These are phyloP conservation scores for Trypanosoma congolense DNA, from an alignment of 208 protist species.

Conservation along the genomic window DNA sequence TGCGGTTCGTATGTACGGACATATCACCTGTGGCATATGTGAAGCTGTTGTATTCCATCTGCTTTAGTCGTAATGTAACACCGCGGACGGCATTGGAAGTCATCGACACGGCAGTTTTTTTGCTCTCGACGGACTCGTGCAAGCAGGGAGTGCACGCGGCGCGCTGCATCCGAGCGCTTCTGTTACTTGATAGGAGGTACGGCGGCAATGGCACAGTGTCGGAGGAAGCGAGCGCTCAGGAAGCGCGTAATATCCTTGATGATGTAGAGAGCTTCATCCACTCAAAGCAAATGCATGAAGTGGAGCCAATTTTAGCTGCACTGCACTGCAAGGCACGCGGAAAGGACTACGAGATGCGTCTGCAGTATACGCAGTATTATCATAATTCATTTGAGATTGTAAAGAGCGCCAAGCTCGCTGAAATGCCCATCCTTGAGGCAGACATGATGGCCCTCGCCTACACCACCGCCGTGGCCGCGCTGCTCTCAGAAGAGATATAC, in stretches of 20 bases:
- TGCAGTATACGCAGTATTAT: slow-evolving; percentile 80
- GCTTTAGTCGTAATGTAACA: slow-evolving; percentile 62
- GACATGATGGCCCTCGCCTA: slow-evolving; percentile 63
- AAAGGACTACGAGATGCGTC: slow-evolving; percentile 80
- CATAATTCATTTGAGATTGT: slow-evolving; percentile 80
- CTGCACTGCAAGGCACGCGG: slow-evolving; percentile 71
- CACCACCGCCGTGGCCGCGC: slow-evolving; percentile 67
- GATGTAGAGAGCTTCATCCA: slow-evolving; percentile 60
- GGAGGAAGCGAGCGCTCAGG: slow-evolving; percentile 39
- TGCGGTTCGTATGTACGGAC: slow-evolving; percentile 60
- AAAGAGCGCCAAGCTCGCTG: slow-evolving; percentile 65
- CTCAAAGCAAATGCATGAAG: slow-evolving; percentile 77
- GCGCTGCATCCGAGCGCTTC: slow-evolving; percentile 77
- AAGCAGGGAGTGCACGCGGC: slow-evolving; percentile 58
- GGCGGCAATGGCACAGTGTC: slow-evolving; percentile 21
- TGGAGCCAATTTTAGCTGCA: slow-evolving; percentile 74
- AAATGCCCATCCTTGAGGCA: slow-evolving; percentile 56
- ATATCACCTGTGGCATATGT: slow-evolving; percentile 84
- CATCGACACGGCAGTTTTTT: slow-evolving; percentile 52
- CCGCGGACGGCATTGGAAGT: slow-evolving; percentile 60
- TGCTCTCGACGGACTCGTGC: slow-evolving; percentile 32
- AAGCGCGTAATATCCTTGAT: slow-evolving; percentile 72
- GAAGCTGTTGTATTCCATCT: slow-evolving; percentile 71
- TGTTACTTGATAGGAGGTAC: slow-evolving; percentile 56
- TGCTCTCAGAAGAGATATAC: slow-evolving; percentile 80